Evolutionary conservation across 75 land plant genomes (phyloP).

Genomic region (Ceratopteris richardii): DNA sequence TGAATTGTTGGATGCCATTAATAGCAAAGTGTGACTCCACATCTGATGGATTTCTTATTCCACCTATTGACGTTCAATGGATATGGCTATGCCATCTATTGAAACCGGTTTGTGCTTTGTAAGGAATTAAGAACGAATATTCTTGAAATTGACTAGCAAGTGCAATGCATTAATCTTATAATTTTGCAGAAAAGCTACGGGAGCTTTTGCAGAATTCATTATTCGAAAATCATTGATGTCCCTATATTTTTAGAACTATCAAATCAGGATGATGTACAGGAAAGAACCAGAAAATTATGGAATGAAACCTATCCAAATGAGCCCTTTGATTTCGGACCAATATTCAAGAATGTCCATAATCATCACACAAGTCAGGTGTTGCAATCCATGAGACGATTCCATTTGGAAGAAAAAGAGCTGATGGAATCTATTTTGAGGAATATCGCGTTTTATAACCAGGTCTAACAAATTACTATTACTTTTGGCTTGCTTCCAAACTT

Average conservation of each 20-base stretch:
- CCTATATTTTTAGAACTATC: constrained; percentile 44
- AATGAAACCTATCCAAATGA: constrained; percentile 12
- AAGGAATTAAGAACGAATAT: not conserved
- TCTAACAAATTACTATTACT: no score
- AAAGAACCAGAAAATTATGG: constrained; percentile 19
- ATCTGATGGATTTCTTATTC: constrained; percentile 31
- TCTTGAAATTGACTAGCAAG: not conserved
- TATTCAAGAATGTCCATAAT: not conserved
- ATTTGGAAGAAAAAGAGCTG: not conserved
- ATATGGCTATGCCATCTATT: constrained; percentile 90
- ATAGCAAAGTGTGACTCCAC: constrained; percentile 28
- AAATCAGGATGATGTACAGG: constrained; percentile 36
- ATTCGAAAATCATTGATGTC: not conserved
- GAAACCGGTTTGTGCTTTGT: constrained; percentile 42
- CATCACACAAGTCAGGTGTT: not conserved
- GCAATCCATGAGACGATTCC: not conserved
- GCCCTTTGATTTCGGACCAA: constrained; percentile 16
- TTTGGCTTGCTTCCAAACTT: not conserved
- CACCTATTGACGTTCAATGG: constrained; percentile 79
- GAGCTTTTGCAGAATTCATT: not conserved
- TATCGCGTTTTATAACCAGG: no score
- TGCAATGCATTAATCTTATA: no score
- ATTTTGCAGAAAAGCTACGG: not conserved
- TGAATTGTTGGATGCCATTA: constrained; percentile 80
- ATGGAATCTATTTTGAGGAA: no score